Percentiles rank a stretch among this genome's conserved stretches.
phyloP scores from a whole-genome alignment of 208 protist species.

The Trypanosoma avium region DNA sequence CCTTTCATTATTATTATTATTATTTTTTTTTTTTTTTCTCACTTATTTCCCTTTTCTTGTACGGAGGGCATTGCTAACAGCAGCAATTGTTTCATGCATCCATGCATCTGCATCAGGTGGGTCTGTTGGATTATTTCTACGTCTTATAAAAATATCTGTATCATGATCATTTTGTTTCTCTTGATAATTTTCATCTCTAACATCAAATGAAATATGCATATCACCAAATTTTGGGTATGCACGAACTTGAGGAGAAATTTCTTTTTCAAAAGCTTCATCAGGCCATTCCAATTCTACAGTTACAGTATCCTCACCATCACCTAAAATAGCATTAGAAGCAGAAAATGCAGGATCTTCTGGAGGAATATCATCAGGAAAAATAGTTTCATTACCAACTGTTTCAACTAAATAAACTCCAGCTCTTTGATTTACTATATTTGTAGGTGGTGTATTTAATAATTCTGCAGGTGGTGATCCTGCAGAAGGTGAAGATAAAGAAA shows the following conservation, averaged over 20 bases:
- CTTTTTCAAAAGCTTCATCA: conserved; percentile 18
- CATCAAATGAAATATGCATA: conserved; percentile 38
- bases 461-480: background rate
- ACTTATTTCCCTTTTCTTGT: background rate
- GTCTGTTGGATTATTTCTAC: background rate
- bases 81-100: background rate
- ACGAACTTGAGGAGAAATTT: conserved; percentile 45
- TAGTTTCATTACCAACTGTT: background rate
- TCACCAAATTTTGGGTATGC: conserved; percentile 60
- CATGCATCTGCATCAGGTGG: background rate
- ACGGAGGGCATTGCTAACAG: background rate
- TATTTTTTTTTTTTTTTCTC: no score
- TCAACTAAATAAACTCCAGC: background rate
- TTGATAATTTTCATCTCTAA: background rate
- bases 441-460: background rate
- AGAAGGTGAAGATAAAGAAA: background rate
- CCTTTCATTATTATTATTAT: no score
- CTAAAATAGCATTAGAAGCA: background rate
- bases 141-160: background rate
- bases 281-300: conserved; percentile 3
- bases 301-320: conserved; percentile 11
- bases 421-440: background rate
- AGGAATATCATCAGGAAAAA: background rate
- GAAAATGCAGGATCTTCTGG: background rate
- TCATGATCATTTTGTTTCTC: background rate